A percentile compares a stretch with the other conserved stretches of the same genome.
Conservation (phyloP, 176 grass and related monocot species). For the Stipa capillata region DNA sequence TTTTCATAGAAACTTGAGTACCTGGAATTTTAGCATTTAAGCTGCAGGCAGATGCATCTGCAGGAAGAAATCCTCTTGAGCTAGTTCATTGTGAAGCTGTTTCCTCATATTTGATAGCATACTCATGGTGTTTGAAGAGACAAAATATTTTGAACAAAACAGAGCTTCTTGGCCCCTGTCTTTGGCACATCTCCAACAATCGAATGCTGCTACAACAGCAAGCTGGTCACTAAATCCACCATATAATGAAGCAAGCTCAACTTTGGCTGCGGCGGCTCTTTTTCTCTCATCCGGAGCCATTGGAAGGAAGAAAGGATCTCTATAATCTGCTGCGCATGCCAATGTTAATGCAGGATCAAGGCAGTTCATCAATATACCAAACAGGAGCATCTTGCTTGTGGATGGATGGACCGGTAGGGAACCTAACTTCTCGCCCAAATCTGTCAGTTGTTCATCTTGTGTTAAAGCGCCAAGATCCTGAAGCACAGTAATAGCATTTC, state of each 20-base stretch:
- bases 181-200: conserved; percentile 83
- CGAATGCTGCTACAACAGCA: conserved; percentile 81
- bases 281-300: conserved; percentile 62
- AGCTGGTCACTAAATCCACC: conserved; percentile 91
- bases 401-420: conserved; percentile 90
- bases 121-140: conserved; percentile 73
- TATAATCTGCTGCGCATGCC: conserved; percentile 74
- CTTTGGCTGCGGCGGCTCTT: conserved; percentile 48
- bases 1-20: conserved; percentile 21
- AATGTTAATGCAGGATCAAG: conserved; percentile 89
- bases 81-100: conserved; percentile 72
- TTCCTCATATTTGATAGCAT: conserved; percentile 88
- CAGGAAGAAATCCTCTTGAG: conserved; percentile 80
- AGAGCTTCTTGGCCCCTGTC: conserved; percentile 64
- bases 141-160: conserved; percentile 79
- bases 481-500: conserved; percentile 73
- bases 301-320: conserved; percentile 76
- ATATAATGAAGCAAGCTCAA: conserved; percentile 87
- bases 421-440: conserved; percentile 78
- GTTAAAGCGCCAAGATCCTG: conserved; percentile 90
- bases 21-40: conserved; percentile 89
- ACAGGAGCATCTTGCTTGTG: conserved; percentile 93
- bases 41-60: conserved; percentile 62
- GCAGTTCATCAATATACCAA: conserved; percentile 92
- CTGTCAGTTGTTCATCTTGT: conserved; percentile 65